Conservation (phyloP, 2,329 filamentous ascomycete species). For the Scytalidium lignicola region DNA sequence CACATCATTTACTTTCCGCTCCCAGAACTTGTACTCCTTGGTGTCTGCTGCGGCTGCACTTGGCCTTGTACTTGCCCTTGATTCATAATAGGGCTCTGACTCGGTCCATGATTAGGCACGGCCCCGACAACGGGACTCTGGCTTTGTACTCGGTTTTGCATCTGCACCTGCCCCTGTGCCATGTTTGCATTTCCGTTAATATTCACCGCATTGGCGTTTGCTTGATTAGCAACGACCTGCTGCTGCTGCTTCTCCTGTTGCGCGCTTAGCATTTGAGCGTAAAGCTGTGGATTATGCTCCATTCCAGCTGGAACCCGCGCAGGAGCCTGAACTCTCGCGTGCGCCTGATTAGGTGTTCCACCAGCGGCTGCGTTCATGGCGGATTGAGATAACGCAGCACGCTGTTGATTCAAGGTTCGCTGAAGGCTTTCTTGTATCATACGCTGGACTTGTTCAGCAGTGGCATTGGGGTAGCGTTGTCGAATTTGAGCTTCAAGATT, state of each 20-base stretch:
- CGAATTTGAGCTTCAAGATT: constrained; percentile 19
- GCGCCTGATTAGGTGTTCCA: constrained; percentile 6
- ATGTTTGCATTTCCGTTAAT: constrained; percentile 17
- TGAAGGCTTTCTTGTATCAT: constrained; percentile 40
- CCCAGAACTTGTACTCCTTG: background rate
- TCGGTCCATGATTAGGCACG: background rate
- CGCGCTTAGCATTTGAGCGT: constrained; percentile 47
- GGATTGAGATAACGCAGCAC: constrained; percentile 42
- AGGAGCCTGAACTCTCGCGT: background rate
- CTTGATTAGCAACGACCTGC: background rate
- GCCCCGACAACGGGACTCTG: constrained; percentile 4
- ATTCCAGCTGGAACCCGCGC: constrained; percentile 22
- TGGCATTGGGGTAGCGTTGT: constrained; percentile 29
- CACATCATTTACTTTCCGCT: constrained; percentile 1
- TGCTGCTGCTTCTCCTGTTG: constrained; percentile 39
- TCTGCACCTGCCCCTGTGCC: constrained; percentile 25
- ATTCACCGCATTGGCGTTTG: constrained; percentile 7
- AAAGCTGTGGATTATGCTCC: constrained; percentile 40
- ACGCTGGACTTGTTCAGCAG: constrained; percentile 47
- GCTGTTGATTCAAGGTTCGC: constrained; percentile 20
- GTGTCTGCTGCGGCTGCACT: background rate
- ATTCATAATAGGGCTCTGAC: background rate
- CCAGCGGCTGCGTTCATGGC: constrained; percentile 47
- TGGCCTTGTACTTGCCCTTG: constrained; percentile 18
- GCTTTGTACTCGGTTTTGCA: constrained; percentile 12